These are phyloP conservation scores for Phytophthora ohioensis DNA, from an alignment of 352 stramenopile genomes.

Conservation along the genomic window DNA sequence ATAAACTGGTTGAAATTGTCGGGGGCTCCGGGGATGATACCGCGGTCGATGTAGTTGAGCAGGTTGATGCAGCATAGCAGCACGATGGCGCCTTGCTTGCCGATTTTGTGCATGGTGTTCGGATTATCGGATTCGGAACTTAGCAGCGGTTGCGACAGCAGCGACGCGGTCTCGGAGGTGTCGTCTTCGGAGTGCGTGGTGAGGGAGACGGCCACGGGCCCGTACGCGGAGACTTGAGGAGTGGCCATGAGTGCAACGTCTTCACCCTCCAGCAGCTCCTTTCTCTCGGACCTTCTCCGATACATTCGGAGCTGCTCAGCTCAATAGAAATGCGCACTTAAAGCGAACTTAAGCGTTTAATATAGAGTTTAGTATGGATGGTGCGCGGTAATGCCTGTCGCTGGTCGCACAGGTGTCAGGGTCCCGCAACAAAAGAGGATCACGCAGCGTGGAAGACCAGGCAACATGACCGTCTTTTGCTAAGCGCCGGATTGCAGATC, in stretches of 20 bases:
- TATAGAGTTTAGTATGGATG: conserved; percentile 21
- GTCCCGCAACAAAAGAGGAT: conserved; percentile 21
- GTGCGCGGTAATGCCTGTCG: conserved; percentile 22
- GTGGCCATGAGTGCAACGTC: conserved; percentile 29
- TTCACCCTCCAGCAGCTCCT: conserved; percentile 25
- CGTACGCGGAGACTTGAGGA: conserved; percentile 35
- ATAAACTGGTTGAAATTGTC: conserved; percentile 95
- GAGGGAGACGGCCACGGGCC: conserved; percentile 4
- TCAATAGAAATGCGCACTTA: conserved; percentile 29
- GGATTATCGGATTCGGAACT: conserved; percentile 2
- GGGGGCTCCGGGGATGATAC: conserved; percentile 94
- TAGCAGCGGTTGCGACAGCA: conserved; percentile 39
- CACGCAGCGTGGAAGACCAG: conserved; percentile 23
- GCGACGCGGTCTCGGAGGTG: conserved; percentile 30
- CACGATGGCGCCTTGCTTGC: conserved; percentile 75
- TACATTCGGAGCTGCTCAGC: conserved; percentile 27
- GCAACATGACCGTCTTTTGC: conserved; percentile 13
- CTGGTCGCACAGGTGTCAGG: conserved; percentile 22
- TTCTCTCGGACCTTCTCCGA: conserved; percentile 24
- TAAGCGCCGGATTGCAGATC: conserved; percentile 21
- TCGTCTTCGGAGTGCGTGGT: conserved; percentile 31
- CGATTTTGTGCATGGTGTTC: conserved; percentile 39
- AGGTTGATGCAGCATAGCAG: conserved; percentile 92
- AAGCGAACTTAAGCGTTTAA: conserved; percentile 7
- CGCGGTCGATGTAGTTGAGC: conserved; percentile 95